A percentile compares a stretch with the other conserved stretches of the same genome.
These are phyloP conservation scores for Neurospora discreta DNA, from an alignment of 495 filamentous ascomycete genomes.

Conservation along the genomic window DNA sequence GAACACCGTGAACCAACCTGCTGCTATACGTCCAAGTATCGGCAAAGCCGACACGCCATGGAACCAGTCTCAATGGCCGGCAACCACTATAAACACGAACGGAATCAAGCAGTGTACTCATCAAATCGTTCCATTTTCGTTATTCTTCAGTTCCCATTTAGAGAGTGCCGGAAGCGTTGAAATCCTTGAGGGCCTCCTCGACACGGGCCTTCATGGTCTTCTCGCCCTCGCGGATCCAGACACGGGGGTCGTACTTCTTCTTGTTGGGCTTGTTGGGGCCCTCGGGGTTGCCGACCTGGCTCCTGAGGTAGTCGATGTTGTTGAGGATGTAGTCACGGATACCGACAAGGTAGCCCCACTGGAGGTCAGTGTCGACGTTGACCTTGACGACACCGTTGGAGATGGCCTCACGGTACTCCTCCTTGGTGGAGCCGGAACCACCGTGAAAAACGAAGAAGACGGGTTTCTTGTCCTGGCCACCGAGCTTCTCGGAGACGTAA, in stretches of 20 bases:
- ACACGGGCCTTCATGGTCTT: conserved; percentile 88
- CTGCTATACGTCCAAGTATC: not conserved
- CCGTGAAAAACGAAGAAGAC: conserved; percentile 99
- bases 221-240: conserved; percentile 91
- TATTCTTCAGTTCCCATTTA: conserved; percentile 35
- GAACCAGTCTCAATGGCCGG: not conserved
- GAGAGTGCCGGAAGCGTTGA: conserved; percentile 78
- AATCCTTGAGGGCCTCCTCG: conserved; percentile 71
- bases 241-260: conserved; percentile 79
- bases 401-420: conserved; percentile 82
- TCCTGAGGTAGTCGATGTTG: conserved; percentile 89
- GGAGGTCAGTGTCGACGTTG: conserved; percentile 78
- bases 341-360: conserved; percentile 78
- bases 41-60: not conserved
- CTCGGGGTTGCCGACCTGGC: conserved; percentile 87
- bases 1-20: not conserved
- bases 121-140: not conserved
- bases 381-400: conserved; percentile 93
- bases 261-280: conserved; percentile 75
- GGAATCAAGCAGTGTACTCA: not conserved
- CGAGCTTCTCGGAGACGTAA: conserved; percentile 66
- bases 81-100: not conserved
- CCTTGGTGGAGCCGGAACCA: conserved; percentile 79
- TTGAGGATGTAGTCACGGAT: conserved; percentile 81
- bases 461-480: conserved; percentile 63